Conservation (phyloP, 768 basidiomycete genomes). For the Chalciporus chontae region DNA sequence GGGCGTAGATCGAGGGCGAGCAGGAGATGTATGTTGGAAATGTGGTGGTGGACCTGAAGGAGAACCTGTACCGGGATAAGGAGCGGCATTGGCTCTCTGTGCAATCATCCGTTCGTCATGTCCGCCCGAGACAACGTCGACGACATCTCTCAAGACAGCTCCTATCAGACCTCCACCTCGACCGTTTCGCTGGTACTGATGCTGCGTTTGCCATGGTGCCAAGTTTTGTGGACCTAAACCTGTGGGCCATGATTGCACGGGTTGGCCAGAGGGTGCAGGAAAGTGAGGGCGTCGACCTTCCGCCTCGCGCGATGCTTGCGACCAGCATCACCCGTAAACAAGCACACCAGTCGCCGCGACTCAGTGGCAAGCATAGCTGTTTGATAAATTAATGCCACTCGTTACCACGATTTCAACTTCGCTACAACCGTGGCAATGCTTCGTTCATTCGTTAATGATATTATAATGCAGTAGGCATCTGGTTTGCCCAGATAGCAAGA, state of each 20-base stretch:
- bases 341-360: too few species aligned
- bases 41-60: constrained; percentile 8
- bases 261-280: neutral
- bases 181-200: constrained; percentile 15
- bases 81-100: constrained; percentile 14
- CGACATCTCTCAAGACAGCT: constrained; percentile 25
- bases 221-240: constrained; percentile 1
- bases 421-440: too few species aligned
- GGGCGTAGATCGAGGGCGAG: constrained; percentile 15
- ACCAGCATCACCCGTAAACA: too few species aligned
- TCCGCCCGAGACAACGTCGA: constrained; percentile 26
- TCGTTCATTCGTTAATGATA: too few species aligned
- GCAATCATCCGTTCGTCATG: constrained; percentile 17
- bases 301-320: too few species aligned
- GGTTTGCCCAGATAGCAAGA: too few species aligned
- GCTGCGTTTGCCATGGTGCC: constrained; percentile 21
- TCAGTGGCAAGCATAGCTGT: too few species aligned
- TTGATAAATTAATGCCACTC: too few species aligned
- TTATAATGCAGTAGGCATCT: too few species aligned
- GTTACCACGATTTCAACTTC: too few species aligned
- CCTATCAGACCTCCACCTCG: constrained; percentile 27
- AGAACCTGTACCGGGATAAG: constrained; percentile 22
- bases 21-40: constrained; percentile 1
- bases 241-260: neutral
- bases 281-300: neutral